Evolutionary conservation across 805 yeast genomes (phyloP), one percentile per base, ranked within the genome.

Genomic region (Hermanozyma aechmeae): DNA sequence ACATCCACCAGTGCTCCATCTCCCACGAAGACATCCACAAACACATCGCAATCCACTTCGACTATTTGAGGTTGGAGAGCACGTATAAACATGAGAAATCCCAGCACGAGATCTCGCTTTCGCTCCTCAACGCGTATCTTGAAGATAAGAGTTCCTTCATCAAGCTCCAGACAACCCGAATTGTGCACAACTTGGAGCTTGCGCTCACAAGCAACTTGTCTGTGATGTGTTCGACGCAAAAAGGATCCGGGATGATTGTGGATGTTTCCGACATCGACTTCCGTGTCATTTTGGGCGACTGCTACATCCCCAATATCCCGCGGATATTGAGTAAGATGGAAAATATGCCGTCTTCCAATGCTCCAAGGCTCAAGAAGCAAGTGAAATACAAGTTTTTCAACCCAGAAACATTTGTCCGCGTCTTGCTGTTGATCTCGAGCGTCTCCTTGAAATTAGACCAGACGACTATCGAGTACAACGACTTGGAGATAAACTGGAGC

Each of bases 391-490:
- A n/a, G 6, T 11, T 8, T 15, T 5, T 11, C 17, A 10, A 14
- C 23, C 2, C 17, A 23, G 13, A 14, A 13, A 4, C 16, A 20
- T 4, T n/a, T 20, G 15, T 19, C 27, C 8, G 16, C 11, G 14
- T 10, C 25, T n/a, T 13, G 21, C 8, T 11, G 8, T 18, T 18
- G 21, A 18, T 18, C 21, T 8, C 21, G 21, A 18, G 10, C 21
- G 21, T 18, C 11, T 18, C 21, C 11, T 22, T 51, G 15, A 36
- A 40, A 4, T 23, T 56, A 9, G 61, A 55, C 28, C 56, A 56
- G 20, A 39, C 51, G 22, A 34, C 37, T n/a, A 15, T 50, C 23
- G 18, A 43, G 7, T 39, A 40, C 31, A 42, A 44, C 3, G 41
- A 45, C 6, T 24, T 42, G 6, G 30, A 30, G 6, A 20, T 44